Conservation (phyloP, 2,329 filamentous ascomycete genomes). For the Penicillium sp. region DNA sequence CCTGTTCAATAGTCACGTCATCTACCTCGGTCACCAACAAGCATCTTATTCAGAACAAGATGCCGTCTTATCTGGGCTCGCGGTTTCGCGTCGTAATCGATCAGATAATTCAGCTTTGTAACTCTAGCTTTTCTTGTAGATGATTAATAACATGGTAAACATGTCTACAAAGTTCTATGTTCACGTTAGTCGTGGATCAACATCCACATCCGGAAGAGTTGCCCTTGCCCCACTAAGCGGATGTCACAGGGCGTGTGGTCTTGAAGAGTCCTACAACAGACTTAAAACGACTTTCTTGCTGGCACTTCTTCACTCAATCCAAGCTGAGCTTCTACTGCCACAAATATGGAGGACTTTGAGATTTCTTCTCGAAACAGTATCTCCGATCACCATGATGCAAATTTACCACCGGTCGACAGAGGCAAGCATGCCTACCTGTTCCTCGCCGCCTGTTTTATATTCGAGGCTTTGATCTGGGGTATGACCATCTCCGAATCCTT, state of each 20-base stretch:
- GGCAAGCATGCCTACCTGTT: conserved; percentile 46
- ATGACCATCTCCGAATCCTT: conserved; percentile 9
- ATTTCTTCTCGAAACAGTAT: conserved; percentile 5
- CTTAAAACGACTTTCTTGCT: neutral
- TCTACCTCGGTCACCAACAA: too few species aligned
- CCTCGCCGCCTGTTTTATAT: conserved; percentile 48
- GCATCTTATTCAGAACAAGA: too few species aligned
- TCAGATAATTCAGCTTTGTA: too few species aligned
- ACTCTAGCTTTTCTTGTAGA: too few species aligned
- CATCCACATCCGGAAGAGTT: neutral
- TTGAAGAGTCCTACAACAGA: neutral
- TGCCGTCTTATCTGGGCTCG: too few species aligned
- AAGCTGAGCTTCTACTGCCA: neutral
- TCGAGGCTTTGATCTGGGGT: conserved; percentile 55
- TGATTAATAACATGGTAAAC: neutral
- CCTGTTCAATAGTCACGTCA: too few species aligned
- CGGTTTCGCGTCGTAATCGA: too few species aligned
- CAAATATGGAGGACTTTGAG: conserved; percentile 11
- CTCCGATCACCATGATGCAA: conserved; percentile 8
- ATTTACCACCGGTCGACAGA: conserved; percentile 34
- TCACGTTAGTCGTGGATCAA: neutral
- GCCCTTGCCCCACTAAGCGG: neutral
- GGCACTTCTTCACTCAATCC: neutral
- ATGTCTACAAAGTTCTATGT: neutral
- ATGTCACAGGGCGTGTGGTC: neutral